Evolutionary conservation across 1,284 basidiomycete species (phyloP).

Genomic region (Cutaneotrichosporon cavernicola): DNA sequence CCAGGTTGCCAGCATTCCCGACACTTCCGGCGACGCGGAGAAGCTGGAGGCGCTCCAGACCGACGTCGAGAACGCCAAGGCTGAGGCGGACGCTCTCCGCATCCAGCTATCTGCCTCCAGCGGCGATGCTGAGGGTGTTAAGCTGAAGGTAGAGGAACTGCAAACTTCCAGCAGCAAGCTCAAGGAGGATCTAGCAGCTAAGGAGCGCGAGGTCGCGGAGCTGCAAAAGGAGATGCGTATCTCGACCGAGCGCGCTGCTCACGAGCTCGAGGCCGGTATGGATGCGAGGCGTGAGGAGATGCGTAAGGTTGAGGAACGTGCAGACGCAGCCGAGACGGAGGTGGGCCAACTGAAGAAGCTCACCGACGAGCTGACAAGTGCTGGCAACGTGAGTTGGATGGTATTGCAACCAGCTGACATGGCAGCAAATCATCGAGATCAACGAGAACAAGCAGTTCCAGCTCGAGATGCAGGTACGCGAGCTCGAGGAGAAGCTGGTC

Average conservation of each 20-base stretch:
- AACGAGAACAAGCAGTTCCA: conserved; percentile 82
- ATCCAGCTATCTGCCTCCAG: conserved; percentile 39
- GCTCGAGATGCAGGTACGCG: conserved; percentile 66
- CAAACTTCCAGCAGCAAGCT: conserved; percentile 37
- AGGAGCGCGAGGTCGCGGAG: conserved; percentile 40
- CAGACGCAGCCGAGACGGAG: conserved; percentile 43
- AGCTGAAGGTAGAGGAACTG: conserved; percentile 38
- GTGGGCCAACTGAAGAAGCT: conserved; percentile 40
- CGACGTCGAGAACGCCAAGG: conserved; percentile 33
- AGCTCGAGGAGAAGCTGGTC: conserved; percentile 59
- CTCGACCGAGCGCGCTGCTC: conserved; percentile 41
- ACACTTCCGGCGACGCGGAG: conserved; percentile 3
- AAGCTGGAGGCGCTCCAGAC: conserved; percentile 30
- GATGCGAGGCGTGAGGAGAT: conserved; percentile 51
- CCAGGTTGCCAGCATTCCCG: conserved; percentile 13
- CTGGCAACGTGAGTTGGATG: conserved; percentile 42
- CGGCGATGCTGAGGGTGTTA: conserved; percentile 43
- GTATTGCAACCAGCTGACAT: conserved; percentile 11
- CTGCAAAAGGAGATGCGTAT: conserved; percentile 46
- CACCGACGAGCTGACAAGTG: conserved; percentile 48
- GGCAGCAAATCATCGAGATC: conserved; percentile 81
- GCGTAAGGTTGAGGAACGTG: conserved; percentile 40
- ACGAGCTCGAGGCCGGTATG: conserved; percentile 52
- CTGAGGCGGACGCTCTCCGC: conserved; percentile 38
- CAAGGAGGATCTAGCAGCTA: conserved; percentile 32